Evolutionary conservation across 208 protist species (phyloP).

Genomic region (Angomonas ambiguus): DNA sequence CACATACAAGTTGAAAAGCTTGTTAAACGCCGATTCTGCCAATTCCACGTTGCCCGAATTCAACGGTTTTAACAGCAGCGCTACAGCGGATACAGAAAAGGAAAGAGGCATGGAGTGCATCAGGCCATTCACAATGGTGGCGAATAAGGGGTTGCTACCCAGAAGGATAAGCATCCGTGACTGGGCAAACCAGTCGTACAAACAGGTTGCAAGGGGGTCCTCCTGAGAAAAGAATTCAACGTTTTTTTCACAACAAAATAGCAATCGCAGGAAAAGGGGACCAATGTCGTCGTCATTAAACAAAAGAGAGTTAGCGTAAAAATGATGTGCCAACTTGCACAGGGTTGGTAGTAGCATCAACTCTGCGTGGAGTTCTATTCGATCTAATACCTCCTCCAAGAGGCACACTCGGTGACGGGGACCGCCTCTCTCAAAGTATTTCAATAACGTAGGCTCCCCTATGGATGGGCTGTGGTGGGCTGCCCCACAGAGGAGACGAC

Average conservation of each 20-base stretch:
- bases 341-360: neutral
- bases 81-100: neutral
- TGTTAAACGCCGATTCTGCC: neutral
- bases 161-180: neutral
- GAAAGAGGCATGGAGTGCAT: neutral
- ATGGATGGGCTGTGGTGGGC: neutral
- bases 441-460: neutral
- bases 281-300: neutral
- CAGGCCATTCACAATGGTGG: neutral
- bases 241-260: neutral
- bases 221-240: slow-evolving; percentile 9
- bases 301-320: neutral
- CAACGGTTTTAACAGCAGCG: neutral
- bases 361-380: neutral
- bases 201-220: slow-evolving; percentile 1
- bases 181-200: neutral
- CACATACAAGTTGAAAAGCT: neutral
- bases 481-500: neutral
- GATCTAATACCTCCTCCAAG: slow-evolving; percentile 1
- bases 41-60: neutral
- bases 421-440: neutral
- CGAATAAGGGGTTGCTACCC: neutral
- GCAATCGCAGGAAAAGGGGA: neutral
- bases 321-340: neutral
- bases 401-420: neutral